Base-by-base conservation (phyloP, 208 protist species). In the Phytomonas francai region DNA sequence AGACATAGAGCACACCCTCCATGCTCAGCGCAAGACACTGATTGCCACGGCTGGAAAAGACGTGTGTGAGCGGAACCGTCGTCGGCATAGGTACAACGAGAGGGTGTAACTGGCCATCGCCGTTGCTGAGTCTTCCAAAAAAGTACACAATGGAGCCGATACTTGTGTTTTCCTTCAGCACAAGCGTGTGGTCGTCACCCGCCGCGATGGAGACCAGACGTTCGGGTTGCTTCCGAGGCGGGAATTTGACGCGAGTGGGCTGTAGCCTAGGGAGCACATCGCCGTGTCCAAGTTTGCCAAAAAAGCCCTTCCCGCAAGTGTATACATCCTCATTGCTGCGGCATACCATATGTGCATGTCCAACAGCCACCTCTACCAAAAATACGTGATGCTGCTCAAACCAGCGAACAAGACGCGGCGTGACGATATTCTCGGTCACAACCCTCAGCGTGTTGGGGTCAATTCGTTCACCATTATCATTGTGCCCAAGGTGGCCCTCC, bases 131-230 rank as follows among this genome's bases (percentile, higher is more conserved):
- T 56, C 80, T 76, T 25, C 88, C 88, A 72, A 91, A 94, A 65
- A 85, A 84, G 71, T 94, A 94, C 60, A 94, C 74, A 16, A 89
- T 69, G 22, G 86, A 79, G 28, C 84, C 85, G 9, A 88, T 77
- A 6, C 77, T 72, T 0, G 74, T 59, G 62, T 82, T 89, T 30
- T 85, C 68, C 64, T 83, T 83, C 30, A 94, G 74, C 29, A 92
- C 81, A 56, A 94, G 56, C 22, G 88, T 87, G 74, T 88, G 76
- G 63, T 94, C 86, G 65, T 92, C 86, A 12, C 88, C 85, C 28
- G 85, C 85, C 11, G 88, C 85, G 45, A 94, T 77, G 57, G 63
- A 59, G 34, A 81, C 70, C 0, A 89, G 33, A 34, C 68, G 57
- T 75, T 92, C 88, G 6, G 73, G 56, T 42, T 87, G 74, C 51